Base-by-base conservation (phyloP, 352 stramenopile species). In the Elongisporangium undulatum region DNA sequence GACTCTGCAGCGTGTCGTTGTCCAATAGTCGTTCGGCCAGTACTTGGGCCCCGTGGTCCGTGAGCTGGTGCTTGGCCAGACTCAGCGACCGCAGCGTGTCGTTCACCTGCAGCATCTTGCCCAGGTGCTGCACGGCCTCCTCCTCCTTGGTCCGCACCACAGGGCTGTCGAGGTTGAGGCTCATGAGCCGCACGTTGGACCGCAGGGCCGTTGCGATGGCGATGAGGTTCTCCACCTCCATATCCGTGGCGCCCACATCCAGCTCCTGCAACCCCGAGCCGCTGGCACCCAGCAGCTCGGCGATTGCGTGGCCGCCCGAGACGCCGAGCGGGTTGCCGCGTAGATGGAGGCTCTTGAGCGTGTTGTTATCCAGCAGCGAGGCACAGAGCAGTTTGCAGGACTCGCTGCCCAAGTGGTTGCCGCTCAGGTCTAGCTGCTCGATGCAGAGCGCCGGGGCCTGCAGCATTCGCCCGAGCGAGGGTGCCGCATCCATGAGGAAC, bases 41-140 rank as follows among this genome's bases (percentile, higher is more conserved):
- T 41, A 91, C 81, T 53, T 89, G 75, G 1, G 78, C 83, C 17
- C 81, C 79, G 41, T 79, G 49, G 62, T 93, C 83, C 21, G 79
- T 85, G 54, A 93, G 77, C 52, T 85, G 74, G 55, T 92, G 79
- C 59, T 92, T 92, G 60, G 68, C 69, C 34, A 92, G 60, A 58
- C 79, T 92, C 29, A 92, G 66, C 53, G 56, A 58, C 22, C 62
- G 70, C 50, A 92, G 71, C 39, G 75, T 77, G 20, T 68, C 56
- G 56, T 92, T 90, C n/a, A 86, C 76, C 59, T 90, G 79, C 51
- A 92, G 66, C 72, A 87, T 87, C 61, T 89, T 90, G 49, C 77
- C 82, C 15, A 92, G 65, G 51, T 90, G 83, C 63, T 92, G 82
- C 20, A 87, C 70, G 3, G 75, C 69, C 22, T 90, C 82, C 59